Percentiles rank a stretch among this genome's conserved stretches.
Conservation (phyloP, 257 asterid genomes). For the Orobanche coerulescens region DNA sequence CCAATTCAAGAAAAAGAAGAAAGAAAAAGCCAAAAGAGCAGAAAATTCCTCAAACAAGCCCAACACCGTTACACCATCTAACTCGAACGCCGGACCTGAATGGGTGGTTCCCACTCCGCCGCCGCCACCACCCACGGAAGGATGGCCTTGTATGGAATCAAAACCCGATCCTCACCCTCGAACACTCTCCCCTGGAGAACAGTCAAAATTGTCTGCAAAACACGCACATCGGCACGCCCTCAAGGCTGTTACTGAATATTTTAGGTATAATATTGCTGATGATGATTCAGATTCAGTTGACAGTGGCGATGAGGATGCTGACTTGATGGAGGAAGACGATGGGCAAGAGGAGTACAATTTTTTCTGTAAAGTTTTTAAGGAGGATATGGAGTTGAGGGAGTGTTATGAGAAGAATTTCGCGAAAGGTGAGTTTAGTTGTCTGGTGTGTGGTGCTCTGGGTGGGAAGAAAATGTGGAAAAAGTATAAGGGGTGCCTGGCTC, state of each 20-base stretch:
- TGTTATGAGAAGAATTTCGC: slow-evolving; percentile 40
- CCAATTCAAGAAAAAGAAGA: slow-evolving; percentile 30
- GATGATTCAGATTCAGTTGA: slow-evolving; percentile 19
- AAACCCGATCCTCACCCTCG: slow-evolving; percentile 20
- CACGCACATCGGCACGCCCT: slow-evolving; percentile 48
- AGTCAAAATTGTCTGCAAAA: slow-evolving; percentile 24
- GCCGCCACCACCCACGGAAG: slow-evolving; percentile 25
- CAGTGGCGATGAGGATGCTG: slow-evolving; percentile 39
- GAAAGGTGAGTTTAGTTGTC: slow-evolving; percentile 53
- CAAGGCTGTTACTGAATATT: slow-evolving; percentile 26
- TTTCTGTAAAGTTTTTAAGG: slow-evolving; percentile 43
- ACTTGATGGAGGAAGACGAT: slow-evolving; percentile 30
- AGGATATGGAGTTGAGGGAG: slow-evolving; percentile 41
- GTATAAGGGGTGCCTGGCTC: slow-evolving; percentile 57
- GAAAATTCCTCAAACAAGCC: slow-evolving; percentile 4
- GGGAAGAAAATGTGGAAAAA: slow-evolving; percentile 43
- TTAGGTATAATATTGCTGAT: slow-evolving; percentile 17
- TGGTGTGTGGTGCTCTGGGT: slow-evolving; percentile 62
- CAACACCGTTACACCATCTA: slow-evolving; percentile 15
- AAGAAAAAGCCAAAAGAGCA: neutral
- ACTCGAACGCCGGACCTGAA: slow-evolving; percentile 30
- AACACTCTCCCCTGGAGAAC: slow-evolving; percentile 30
- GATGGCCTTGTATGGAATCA: slow-evolving; percentile 26
- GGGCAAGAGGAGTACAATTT: slow-evolving; percentile 26
- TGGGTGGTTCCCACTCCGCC: slow-evolving; percentile 50